A percentile compares a stretch with the other conserved stretches of the same genome.
Evolutionary conservation across 1,284 basidiomycete species (phyloP).

Genomic region (Ustilago shanxiensis): DNA sequence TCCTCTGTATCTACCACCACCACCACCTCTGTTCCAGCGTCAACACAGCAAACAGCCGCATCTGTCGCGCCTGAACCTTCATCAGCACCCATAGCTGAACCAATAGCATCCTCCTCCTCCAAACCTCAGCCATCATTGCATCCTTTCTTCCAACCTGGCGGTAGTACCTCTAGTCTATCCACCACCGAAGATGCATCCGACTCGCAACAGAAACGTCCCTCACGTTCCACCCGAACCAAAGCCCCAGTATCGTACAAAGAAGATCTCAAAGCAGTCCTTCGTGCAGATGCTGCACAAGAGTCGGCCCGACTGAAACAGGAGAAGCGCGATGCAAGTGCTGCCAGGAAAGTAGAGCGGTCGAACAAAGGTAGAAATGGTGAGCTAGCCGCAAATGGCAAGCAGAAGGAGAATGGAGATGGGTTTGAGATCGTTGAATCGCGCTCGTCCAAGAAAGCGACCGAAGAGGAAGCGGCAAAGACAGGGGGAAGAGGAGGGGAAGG

Average conservation of each 20-base stretch:
- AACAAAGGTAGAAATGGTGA: neutral
- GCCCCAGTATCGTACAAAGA: constrained; percentile 41
- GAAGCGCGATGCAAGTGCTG: constrained; percentile 18
- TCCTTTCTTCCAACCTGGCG: constrained; percentile 29
- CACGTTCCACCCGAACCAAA: constrained; percentile 29
- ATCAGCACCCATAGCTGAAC: neutral
- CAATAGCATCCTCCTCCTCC: neutral
- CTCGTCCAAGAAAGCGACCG: neutral
- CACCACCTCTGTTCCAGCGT: neutral
- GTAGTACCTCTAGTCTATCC: neutral
- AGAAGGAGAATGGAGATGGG: neutral
- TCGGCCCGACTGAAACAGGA: constrained; percentile 22
- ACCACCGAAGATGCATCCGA: constrained; percentile 7
- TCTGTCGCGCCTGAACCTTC: neutral
- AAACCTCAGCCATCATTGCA: constrained; percentile 23
- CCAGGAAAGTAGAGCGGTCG: constrained; percentile 14
- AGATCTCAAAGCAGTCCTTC: constrained; percentile 52
- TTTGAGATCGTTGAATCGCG: constrained; percentile 34
- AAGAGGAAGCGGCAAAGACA: neutral
- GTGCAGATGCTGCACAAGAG: constrained; percentile 38
- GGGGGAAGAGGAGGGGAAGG: too few relatives aligned
- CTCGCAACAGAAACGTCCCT: constrained; percentile 18
- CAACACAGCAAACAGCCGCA: constrained; percentile 13
- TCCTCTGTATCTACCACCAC: constrained; percentile 3
- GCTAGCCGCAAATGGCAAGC: neutral